Evolutionary conservation across 345 rosid genomes (phyloP).

Genomic region (Lumnitzera racemosa): DNA sequence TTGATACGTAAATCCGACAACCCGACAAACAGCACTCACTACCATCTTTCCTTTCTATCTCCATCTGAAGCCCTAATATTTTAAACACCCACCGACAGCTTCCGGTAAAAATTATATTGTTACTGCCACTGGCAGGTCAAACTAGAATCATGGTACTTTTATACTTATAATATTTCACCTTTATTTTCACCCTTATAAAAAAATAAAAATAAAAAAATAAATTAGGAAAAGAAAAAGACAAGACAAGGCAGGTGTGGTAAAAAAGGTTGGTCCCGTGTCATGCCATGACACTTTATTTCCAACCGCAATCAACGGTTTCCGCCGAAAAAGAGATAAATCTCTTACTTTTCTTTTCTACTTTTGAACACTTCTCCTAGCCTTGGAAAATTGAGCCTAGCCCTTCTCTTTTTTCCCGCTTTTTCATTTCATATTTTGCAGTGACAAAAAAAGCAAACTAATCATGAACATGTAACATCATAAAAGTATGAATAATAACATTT

Average conservation of each 20-base stretch:
- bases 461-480: no score
- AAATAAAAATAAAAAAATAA: not conserved
- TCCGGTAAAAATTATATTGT: slow-evolving; percentile 16
- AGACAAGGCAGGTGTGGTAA: slow-evolving; percentile 33
- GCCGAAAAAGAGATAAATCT: slow-evolving; percentile 32
- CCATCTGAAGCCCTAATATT: not conserved
- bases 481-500: no score
- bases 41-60: slow-evolving; percentile 11
- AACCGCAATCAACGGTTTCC: slow-evolving; percentile 97
- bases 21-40: slow-evolving; percentile 20
- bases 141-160: not conserved
- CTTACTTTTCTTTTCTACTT: not conserved
- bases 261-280: slow-evolving; percentile 44
- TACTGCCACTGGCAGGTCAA: accelerated
- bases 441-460: no score
- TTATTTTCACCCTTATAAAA: not conserved
- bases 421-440: no score
- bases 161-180: no score
- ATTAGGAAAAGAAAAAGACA: slow-evolving; percentile 19
- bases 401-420: no score
- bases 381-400: not conserved
- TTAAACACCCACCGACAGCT: slow-evolving; percentile 35
- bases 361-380: not conserved
- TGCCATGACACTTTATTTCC: slow-evolving; percentile 57
- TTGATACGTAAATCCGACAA: slow-evolving; percentile 26